Evolutionary conservation across 306 rosid species (phyloP).

Genomic region (Echinosophora koreensis): DNA sequence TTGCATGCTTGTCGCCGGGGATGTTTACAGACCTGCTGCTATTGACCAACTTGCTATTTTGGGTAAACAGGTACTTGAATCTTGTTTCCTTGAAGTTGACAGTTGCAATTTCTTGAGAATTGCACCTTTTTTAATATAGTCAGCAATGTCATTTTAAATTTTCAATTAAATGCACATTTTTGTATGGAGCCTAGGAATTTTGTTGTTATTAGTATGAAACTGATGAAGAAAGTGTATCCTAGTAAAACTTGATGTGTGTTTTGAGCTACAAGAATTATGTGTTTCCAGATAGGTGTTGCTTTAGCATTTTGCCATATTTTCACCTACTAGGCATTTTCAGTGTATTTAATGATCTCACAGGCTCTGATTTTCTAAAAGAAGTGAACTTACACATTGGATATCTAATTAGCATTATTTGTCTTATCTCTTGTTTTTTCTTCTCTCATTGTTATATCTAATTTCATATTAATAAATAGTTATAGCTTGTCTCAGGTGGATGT

Average conservation of each 20-base stretch:
- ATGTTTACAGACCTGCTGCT: slow-evolving; percentile 99
- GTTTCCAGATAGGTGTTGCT: slow-evolving; percentile 28
- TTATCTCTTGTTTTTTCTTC: slow-evolving; percentile 9
- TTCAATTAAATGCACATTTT: slow-evolving; percentile 11
- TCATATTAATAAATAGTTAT: slow-evolving; percentile 51
- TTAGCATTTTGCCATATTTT: slow-evolving; percentile 36
- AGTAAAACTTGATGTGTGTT: slow-evolving; percentile 17
- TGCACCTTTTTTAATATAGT: slow-evolving; percentile 9
- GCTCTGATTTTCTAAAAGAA: slow-evolving; percentile 37
- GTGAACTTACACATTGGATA: slow-evolving; percentile 27
- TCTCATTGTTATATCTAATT: slow-evolving; percentile 36
- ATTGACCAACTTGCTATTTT: slow-evolving; percentile 94
- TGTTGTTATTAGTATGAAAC: slow-evolving; percentile 30
- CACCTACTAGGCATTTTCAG: slow-evolving; percentile 27
- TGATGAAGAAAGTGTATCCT: slow-evolving; percentile 32
- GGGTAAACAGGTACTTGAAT: slow-evolving; percentile 82
- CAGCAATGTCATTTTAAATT: slow-evolving; percentile 28
- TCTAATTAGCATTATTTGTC: slow-evolving; percentile 26
- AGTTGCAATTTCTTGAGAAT: slow-evolving; percentile 27
- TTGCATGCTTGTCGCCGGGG: slow-evolving; percentile 97
- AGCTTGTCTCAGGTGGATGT: slow-evolving; percentile 85
- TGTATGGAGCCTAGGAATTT: slow-evolving; percentile 1
- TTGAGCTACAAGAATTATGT: slow-evolving; percentile 2
- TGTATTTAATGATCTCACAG: slow-evolving; percentile 29
- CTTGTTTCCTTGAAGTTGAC: slow-evolving; percentile 35